Evolutionary conservation across 208 protist genomes (phyloP), one percentile per base, ranked within the genome.

Genomic region (Trypanosoma avium): DNA sequence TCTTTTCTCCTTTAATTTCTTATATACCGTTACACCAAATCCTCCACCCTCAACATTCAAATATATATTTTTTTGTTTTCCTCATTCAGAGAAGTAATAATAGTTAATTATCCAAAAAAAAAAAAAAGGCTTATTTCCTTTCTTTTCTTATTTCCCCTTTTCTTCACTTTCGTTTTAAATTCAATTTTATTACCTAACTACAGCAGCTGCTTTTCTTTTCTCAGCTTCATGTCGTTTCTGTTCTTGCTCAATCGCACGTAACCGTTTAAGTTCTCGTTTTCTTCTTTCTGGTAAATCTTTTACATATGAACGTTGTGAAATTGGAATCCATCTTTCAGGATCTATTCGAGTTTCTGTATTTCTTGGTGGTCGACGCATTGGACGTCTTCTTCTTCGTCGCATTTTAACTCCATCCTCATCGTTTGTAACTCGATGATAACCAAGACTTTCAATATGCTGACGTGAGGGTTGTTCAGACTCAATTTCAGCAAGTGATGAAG

Each of bases 291-390:
- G 89, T 27, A 95, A 54, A 54, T 95, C 86, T 47, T 86, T 90
- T 30, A 95, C 84, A 70, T 89, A 93, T 3, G 89, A 91, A 26
- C 89, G 89, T 52, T 82, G 55, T 55, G 77, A 61, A 59, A 95
- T 92, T 15, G 89, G 89, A 32, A 95, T 76, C 89, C 89, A 95
- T 0, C 89, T 85, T 75, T 95, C 85, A 17, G 85, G 89, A 59
- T 95, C 86, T n/a, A 84, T 61, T 40, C 79, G 81, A 50, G 77
- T 71, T 17, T 89, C 83, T 64, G 73, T 81, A 59, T 79, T 87
- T 67, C 82, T 90, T 38, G 87, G 79, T 17, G 84, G 88, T 3
- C 64, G 69, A 4, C 75, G 68, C 75, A 81, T 81, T 30, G 72
- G 36, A 24, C 79, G 81, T 26, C 80, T 81, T 2, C 50, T 58